These are phyloP conservation scores for Pichia nanzhaoensis DNA, from an alignment of 805 yeast species.

Conservation along the genomic window DNA sequence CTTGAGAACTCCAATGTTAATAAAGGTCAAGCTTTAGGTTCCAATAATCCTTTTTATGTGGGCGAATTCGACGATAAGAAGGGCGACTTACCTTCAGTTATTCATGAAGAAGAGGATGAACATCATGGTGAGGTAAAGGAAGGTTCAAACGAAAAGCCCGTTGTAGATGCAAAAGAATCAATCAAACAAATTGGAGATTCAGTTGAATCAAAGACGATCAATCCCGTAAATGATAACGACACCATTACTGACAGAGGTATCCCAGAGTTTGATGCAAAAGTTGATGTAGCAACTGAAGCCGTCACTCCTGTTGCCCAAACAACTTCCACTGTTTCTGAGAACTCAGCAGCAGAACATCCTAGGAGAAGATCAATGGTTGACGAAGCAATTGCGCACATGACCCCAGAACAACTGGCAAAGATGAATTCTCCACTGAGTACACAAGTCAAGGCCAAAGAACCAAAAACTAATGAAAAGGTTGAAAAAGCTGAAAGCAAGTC, in stretches of 20 bases:
- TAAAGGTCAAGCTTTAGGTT: background rate
- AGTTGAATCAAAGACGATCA: background rate
- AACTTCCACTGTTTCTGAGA: slow-evolving; percentile 6
- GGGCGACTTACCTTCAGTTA: slow-evolving; percentile 10
- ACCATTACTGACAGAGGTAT: background rate
- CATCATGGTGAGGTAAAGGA: slow-evolving; percentile 1
- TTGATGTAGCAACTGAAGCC: background rate
- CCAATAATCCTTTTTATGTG: slow-evolving; percentile 19
- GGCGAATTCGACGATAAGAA: slow-evolving; percentile 10
- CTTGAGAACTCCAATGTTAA: slow-evolving; percentile 1
- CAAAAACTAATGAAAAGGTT: background rate
- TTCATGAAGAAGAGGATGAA: slow-evolving; percentile 18
- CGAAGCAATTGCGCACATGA: slow-evolving; percentile 24
- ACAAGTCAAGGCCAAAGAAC: slow-evolving; percentile 27
- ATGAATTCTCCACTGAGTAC: slow-evolving; percentile 27
- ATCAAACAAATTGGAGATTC: background rate
- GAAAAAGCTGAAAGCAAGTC: slow-evolving; percentile 17
- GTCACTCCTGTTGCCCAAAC: background rate
- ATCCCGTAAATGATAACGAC: background rate
- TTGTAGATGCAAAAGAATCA: background rate
- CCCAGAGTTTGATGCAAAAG: background rate
- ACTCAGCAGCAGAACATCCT: slow-evolving; percentile 9
- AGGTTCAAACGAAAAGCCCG: background rate
- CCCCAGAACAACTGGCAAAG: slow-evolving; percentile 23
- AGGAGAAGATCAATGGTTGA: slow-evolving; percentile 30